Evolutionary conservation across 345 rosid genomes (phyloP).

Genomic region (Aethionema arabicum): DNA sequence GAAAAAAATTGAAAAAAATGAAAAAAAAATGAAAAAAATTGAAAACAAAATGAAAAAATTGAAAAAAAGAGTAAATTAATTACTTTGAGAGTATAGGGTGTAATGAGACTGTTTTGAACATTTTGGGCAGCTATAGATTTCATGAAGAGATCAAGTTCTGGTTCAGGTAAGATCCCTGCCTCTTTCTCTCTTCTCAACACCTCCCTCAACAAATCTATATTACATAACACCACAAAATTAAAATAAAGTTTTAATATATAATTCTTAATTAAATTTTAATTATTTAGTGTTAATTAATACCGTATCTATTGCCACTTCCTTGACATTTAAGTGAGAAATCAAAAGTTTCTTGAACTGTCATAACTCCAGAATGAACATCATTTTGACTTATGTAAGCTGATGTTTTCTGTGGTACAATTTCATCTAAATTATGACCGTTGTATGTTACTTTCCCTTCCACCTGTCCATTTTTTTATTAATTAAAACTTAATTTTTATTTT

Average conservation of each 20-base stretch:
- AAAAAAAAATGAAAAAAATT: too few species aligned
- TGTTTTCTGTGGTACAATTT: constrained; percentile 79
- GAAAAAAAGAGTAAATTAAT: neutral
- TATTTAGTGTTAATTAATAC: too few species aligned
- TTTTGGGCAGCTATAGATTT: constrained; percentile 82
- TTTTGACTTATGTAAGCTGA: constrained; percentile 94
- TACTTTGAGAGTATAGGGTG: constrained; percentile 90
- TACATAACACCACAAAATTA: constrained; percentile 1
- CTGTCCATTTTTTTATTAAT: constrained; percentile 39
- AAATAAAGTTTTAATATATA: too few species aligned
- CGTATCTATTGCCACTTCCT: constrained; percentile 86
- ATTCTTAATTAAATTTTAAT: too few species aligned
- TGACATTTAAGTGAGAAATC: constrained; percentile 94
- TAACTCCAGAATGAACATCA: constrained; percentile 80
- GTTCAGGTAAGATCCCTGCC: constrained; percentile 74
- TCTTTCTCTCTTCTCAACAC: constrained; percentile 77
- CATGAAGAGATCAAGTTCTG: constrained; percentile 89
- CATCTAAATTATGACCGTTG: constrained; percentile 64
- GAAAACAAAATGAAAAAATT: too few species aligned
- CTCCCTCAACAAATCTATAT: constrained; percentile 64
- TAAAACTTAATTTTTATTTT: too few species aligned
- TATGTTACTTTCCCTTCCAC: constrained; percentile 64
- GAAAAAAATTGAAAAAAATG: too few species aligned
- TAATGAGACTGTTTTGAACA: constrained; percentile 72
- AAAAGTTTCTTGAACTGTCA: constrained; percentile 91